These are phyloP conservation scores for Conticribra guillardii DNA, from an alignment of 108 stramenopile genomes.

Conservation along the genomic window DNA sequence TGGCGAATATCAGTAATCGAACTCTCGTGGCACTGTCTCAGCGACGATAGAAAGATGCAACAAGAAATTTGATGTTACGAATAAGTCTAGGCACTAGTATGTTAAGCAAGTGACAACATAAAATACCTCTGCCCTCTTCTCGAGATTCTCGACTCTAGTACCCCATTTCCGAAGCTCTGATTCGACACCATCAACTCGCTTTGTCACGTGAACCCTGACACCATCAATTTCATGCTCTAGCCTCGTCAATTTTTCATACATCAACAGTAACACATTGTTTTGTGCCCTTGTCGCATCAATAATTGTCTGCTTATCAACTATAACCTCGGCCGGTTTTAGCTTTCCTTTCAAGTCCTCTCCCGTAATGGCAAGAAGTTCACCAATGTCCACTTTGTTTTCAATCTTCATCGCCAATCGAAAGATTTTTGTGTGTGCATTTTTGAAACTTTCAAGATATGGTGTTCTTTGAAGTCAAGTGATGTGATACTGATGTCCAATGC, in stretches of 20 bases:
- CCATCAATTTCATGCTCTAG: conserved; percentile 1
- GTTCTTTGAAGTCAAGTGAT: too few relatives aligned
- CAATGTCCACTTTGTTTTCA: too few relatives aligned
- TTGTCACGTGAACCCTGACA: neutral
- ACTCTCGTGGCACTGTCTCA: neutral
- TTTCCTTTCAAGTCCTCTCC: neutral
- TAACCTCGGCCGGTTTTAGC: neutral
- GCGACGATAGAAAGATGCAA: neutral
- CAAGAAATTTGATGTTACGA: too few relatives aligned
- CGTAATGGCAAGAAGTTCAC: neutral
- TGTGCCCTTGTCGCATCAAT: conserved; percentile 6
- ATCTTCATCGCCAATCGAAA: too few relatives aligned
- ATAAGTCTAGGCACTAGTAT: too few relatives aligned
- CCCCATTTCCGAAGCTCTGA: conserved; percentile 5
- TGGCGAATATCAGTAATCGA: conserved; percentile 8
- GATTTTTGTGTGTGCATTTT: too few relatives aligned
- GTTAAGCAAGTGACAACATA: too few relatives aligned
- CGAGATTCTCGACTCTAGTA: neutral
- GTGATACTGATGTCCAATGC: too few relatives aligned
- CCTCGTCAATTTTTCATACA: neutral
- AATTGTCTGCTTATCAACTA: conserved; percentile 1
- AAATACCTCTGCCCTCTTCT: neutral
- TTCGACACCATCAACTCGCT: conserved; percentile 7
- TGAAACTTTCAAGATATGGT: too few relatives aligned
- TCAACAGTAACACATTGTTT: neutral